A percentile compares a stretch with the other conserved stretches of the same genome.
phyloP scores from a whole-genome alignment of 2,329 filamentous ascomycete species.

The Aspergillus thermomutatus region DNA sequence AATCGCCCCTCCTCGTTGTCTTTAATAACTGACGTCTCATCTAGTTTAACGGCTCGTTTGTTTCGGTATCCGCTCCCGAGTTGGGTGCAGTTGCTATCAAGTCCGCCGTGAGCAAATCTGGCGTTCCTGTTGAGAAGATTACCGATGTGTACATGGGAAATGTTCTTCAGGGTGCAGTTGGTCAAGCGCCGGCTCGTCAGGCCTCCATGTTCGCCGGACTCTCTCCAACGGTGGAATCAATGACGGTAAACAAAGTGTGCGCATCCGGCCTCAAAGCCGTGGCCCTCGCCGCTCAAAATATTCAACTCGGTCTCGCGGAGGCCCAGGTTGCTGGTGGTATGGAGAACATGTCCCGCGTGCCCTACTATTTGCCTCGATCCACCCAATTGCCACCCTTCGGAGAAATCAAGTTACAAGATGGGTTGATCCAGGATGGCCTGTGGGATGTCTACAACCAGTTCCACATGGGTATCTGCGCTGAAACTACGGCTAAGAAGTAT shows the following conservation, averaged over 20 bases:
- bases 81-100: slow-evolving; percentile 91
- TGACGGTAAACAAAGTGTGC: slow-evolving; percentile 98
- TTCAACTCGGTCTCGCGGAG: slow-evolving; percentile 84
- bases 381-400: slow-evolving; percentile 81
- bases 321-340: slow-evolving; percentile 92
- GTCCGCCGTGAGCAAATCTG: slow-evolving; percentile 81
- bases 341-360: slow-evolving; percentile 95
- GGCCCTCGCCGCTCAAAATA: slow-evolving; percentile 84
- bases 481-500: slow-evolving; percentile 88
- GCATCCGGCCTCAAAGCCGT: slow-evolving; percentile 93
- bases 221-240: slow-evolving; percentile 74
- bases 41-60: slow-evolving; percentile 91
- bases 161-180: slow-evolving; percentile 77
- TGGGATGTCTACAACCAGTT: slow-evolving; percentile 96
- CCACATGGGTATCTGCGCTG: slow-evolving; percentile 97
- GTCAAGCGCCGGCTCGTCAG: slow-evolving; percentile 89
- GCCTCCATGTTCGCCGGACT: slow-evolving; percentile 86
- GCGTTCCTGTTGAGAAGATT: slow-evolving; percentile 74
- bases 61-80: slow-evolving; percentile 76
- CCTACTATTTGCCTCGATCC: slow-evolving; percentile 84
- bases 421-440: slow-evolving; percentile 87
- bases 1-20: background rate
- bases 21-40: slow-evolving; percentile 5
- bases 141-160: slow-evolving; percentile 98
- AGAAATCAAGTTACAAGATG: slow-evolving; percentile 82